Percentiles rank a stretch among this genome's conserved stretches.
Evolutionary conservation across 78 protist genomes (phyloP).

Genomic region (Anaeramoeba flamelloides): DNA sequence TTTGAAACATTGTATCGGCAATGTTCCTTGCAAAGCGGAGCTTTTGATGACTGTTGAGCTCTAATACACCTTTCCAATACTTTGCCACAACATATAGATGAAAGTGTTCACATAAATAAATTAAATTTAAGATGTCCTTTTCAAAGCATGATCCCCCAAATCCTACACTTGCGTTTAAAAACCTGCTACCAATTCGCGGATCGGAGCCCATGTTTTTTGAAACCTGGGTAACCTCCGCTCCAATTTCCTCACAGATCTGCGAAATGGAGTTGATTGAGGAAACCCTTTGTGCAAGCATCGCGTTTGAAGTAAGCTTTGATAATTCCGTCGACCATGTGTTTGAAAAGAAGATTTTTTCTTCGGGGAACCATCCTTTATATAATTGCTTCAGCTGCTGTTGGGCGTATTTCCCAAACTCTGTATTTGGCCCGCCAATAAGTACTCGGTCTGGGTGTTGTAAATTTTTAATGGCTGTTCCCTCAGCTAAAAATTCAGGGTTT

Average conservation of each 20-base stretch:
- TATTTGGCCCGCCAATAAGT: conserved; percentile 67
- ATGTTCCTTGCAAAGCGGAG: conserved; percentile 53
- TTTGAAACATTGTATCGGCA: conserved; percentile 51
- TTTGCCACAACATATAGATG: conserved; percentile 55
- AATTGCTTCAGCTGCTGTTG: conserved; percentile 27
- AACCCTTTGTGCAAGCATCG: conserved; percentile 88
- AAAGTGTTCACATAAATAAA: conserved; percentile 53
- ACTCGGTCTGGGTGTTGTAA: conserved; percentile 76
- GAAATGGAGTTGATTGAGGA: conserved; percentile 66
- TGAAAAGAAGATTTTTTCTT: conserved; percentile 29
- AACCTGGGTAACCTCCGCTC: conserved; percentile 57
- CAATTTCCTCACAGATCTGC: conserved; percentile 64
- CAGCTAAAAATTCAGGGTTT: conserved; percentile 88
- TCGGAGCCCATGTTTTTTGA: conserved; percentile 40
- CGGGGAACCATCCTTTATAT: conserved; percentile 64
- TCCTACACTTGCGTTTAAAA: conserved; percentile 61
- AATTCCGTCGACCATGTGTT: conserved; percentile 60
- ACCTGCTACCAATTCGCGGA: conserved; percentile 63
- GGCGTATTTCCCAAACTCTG: conserved; percentile 38
- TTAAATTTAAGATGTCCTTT: conserved; percentile 76
- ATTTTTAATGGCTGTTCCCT: conserved; percentile 53
- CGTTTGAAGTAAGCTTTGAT: conserved; percentile 83
- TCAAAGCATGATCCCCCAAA: conserved; percentile 79
- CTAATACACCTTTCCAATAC: conserved; percentile 61
- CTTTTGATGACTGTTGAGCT: conserved; percentile 70